Base-by-base conservation (phyloP, 768 basidiomycete genomes). In the Podaxis pistillaris region DNA sequence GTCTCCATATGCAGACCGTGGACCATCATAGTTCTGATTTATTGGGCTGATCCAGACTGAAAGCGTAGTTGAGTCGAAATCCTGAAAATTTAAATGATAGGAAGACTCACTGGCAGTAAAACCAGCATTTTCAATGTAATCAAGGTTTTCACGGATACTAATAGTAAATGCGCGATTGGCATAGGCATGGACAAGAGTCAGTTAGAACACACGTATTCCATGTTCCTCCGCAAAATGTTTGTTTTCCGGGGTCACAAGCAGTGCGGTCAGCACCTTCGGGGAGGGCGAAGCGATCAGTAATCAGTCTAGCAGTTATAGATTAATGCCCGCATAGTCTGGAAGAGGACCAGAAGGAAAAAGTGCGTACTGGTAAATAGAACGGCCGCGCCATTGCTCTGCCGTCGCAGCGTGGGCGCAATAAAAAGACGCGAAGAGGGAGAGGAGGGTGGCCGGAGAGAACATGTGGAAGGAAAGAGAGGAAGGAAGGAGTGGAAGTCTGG, bases 211-310 rank as follows among this genome's bases (percentile, higher is more conserved):
- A 81, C 81, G 85, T 79, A 57, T 83, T 86, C 90, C 91, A 94
- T n/a, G 87, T 91, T 4, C 93, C 91, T n/a, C 93, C 93, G 64
- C 92, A 94, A 80, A 85, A 92, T 0, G 87, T 88, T 69, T 86
- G 88, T 22, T 79, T 70, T 28, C 72, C 77, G 4, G 85, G 81
- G 67, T 89, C 78, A 70, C 91, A 93, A 55, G 78, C 69, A 62
- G 75, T 81, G 37, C 75, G 72, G 69, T 81, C 76, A 0, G 84
- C 76, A n/a, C 82, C 83, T 0, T 76, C 69, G 8, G 87, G 84
- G 11, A 91, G 80, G 17, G 91, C 90, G 70, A 84, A 94, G 46
- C 92, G 87, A 72, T 93, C 91, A 2, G 86, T 87, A 60, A 93
- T 83, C 64, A 91, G 69, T 72, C 88, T 89, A 63, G 15, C 41